These are phyloP conservation scores for Cladosporium sp. DNA, from an alignment of 2,329 filamentous ascomycete genomes.

Conservation along the genomic window DNA sequence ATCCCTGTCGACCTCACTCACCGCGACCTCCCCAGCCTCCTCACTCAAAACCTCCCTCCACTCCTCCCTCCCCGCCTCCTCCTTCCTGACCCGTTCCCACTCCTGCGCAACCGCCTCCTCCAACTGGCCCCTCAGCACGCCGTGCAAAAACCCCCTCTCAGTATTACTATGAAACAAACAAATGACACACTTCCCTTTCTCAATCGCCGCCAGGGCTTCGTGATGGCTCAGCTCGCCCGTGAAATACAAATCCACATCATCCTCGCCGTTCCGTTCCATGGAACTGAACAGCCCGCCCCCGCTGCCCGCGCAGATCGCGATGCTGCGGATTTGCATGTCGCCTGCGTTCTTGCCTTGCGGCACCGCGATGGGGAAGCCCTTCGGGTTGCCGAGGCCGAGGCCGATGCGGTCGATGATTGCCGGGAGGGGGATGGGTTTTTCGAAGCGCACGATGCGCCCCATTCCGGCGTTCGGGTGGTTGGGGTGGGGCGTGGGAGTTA, in stretches of 20 bases:
- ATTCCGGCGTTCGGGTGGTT: slow-evolving; percentile 52
- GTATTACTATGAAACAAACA: slow-evolving; percentile 91
- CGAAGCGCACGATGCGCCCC: slow-evolving; percentile 57
- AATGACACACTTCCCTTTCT: slow-evolving; percentile 77
- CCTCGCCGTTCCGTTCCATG: slow-evolving; percentile 37
- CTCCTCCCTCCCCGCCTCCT: slow-evolving; percentile 37
- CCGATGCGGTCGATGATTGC: slow-evolving; percentile 60
- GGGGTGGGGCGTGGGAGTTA: slow-evolving; percentile 45
- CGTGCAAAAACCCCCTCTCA: slow-evolving; percentile 74
- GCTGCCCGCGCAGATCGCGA: slow-evolving; percentile 87
- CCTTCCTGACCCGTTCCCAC: slow-evolving; percentile 47
- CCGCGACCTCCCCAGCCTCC: slow-evolving; percentile 58
- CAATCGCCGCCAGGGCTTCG: slow-evolving; percentile 79
- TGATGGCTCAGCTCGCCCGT: slow-evolving; percentile 95
- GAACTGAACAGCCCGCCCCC: slow-evolving; percentile 72
- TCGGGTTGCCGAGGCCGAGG: slow-evolving; percentile 61
- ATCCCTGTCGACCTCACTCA: slow-evolving; percentile 79
- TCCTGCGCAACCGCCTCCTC: slow-evolving; percentile 54
- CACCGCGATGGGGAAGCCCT: slow-evolving; percentile 60
- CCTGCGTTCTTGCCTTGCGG: slow-evolving; percentile 55
- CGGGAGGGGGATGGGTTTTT: slow-evolving; percentile 48
- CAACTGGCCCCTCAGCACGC: slow-evolving; percentile 65
- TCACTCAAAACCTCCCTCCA: slow-evolving; percentile 49
- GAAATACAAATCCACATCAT: slow-evolving; percentile 71
- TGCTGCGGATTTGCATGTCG: slow-evolving; percentile 58